A percentile compares a stretch with the other conserved stretches of the same genome.
These are phyloP conservation scores for Setomelanomma holmii DNA, from an alignment of 2,329 filamentous ascomycete genomes.

Conservation along the genomic window DNA sequence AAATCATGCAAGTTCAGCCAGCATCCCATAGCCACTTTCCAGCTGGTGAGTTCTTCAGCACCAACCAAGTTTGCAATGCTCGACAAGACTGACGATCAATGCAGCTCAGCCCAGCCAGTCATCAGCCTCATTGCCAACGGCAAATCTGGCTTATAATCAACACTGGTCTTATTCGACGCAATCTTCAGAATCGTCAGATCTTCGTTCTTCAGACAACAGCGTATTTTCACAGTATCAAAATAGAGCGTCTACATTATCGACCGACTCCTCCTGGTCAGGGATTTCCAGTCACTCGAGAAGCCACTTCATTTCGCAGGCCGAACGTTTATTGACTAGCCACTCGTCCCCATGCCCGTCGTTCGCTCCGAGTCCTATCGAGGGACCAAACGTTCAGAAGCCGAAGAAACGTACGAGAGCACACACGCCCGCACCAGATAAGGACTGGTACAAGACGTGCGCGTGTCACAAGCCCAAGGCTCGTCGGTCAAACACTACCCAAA, in stretches of 20 bases:
- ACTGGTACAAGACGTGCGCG: conserved; percentile 39
- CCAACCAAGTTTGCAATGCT: not conserved
- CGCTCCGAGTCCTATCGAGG: conserved; percentile 6
- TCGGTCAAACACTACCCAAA: conserved; percentile 26
- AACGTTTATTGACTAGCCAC: conserved; percentile 7
- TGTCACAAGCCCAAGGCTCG: conserved; percentile 31
- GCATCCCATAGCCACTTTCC: conserved; percentile 6
- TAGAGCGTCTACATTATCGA: conserved; percentile 31
- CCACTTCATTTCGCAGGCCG: conserved; percentile 20
- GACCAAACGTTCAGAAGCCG: not conserved
- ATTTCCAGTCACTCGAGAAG: conserved; percentile 18
- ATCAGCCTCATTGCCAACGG: conserved; percentile 12
- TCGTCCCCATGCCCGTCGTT: conserved; percentile 6
- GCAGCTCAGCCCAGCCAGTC: conserved; percentile 18
- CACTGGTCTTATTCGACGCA: conserved; percentile 29
- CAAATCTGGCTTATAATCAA: conserved; percentile 11
- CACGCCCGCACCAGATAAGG: conserved; percentile 17
- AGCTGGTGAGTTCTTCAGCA: conserved; percentile 13
- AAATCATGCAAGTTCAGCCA: conserved; percentile 11
- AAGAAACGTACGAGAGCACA: conserved; percentile 14
- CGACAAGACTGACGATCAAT: conserved; percentile 1
- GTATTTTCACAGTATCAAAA: conserved; percentile 23
- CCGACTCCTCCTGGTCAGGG: conserved; percentile 29
- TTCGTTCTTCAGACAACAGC: conserved; percentile 25
- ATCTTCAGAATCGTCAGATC: conserved; percentile 22